Evolutionary conservation across 148 eudicot genomes (phyloP), one percentile per base, ranked within the genome.

Genomic region (Cornus suecica): DNA sequence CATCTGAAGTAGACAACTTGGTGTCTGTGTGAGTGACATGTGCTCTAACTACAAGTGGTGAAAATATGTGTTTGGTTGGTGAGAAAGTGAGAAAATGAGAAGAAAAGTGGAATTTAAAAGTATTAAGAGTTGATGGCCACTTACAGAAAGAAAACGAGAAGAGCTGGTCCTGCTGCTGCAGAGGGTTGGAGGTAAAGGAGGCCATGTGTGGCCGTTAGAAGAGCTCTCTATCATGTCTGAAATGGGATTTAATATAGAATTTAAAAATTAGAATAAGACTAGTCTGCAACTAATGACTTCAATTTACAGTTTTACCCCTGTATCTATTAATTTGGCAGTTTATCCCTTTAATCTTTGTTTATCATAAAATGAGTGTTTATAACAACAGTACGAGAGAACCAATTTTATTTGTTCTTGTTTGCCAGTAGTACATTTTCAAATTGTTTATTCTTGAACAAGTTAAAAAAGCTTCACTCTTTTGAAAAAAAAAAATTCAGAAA

Each of bases 201-300:
- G 88, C 90, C 97, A 92, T 93, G 74, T 83, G 87, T 87, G 91
- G 88, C 90, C 88, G 87, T 91, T 85, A 70, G 54, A 28, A 52
- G 72, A 66, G 42, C 29, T 32, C 77, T 72, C 61, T 68, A 56
- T 63, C 76, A 23, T 54, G 77, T 75, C 63, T 14, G 51, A 60
- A 60, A 76, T 31, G 72, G 75, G 62, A 2, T 16, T 37, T 37
- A 37, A 37, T 37, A 6, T 37, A 37, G 37, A 32, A 32, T 3
- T 32, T 32, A 32, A 6, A 13, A 32, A 32, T 27, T 27, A 24
- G 14, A 48, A 26, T 13, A 18, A 68, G 42, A n/a, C 28, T 29
- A 22, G 58, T 10, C 63, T 1, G 15, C 60, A 69, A 26, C 25
- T 69, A 45, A 32, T 28, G 11, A 0, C 0, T 22, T 30, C 20